phyloP scores from a whole-genome alignment of 371 early-diverging fungal species.

The Saksenaea oblongispora region DNA sequence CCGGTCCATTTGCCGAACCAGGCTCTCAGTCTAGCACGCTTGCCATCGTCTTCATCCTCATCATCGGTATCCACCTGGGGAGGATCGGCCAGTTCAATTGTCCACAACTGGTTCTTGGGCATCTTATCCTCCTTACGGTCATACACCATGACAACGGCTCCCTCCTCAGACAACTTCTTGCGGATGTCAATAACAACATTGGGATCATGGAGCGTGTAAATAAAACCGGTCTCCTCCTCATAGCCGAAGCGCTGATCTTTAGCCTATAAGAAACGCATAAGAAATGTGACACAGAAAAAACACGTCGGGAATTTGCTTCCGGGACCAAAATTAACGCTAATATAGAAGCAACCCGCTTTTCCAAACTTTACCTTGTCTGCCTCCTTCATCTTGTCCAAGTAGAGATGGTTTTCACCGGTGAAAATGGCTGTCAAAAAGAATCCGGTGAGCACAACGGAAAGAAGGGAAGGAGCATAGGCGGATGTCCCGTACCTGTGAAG shows the following conservation, averaged over 20 bases:
- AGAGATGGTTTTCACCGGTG: constrained; percentile 32
- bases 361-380: constrained; percentile 26
- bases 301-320: constrained; percentile 17
- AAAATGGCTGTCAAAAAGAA: constrained; percentile 35
- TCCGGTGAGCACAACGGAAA: too few relatives aligned
- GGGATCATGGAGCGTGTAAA: constrained; percentile 25
- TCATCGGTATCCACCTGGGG: constrained; percentile 31
- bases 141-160: constrained; percentile 26
- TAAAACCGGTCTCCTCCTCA: constrained; percentile 27
- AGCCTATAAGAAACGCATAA: constrained; percentile 14
- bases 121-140: constrained; percentile 24
- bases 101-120: constrained; percentile 28
- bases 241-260: constrained; percentile 35
- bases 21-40: constrained; percentile 31
- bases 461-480: too few relatives aligned
- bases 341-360: not conserved
- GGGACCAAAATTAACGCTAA: constrained; percentile 2
- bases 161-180: constrained; percentile 23
- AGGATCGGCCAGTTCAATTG: constrained; percentile 28
- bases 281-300: constrained; percentile 3
- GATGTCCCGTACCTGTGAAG: constrained; percentile 26
- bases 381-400: constrained; percentile 41
- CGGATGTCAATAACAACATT: constrained; percentile 27
- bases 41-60: constrained; percentile 35
- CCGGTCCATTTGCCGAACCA: constrained; percentile 38